Evolutionary conservation across 176 grass and related monocot species (phyloP).

Genomic region (Dendrocalamus sinicus): DNA sequence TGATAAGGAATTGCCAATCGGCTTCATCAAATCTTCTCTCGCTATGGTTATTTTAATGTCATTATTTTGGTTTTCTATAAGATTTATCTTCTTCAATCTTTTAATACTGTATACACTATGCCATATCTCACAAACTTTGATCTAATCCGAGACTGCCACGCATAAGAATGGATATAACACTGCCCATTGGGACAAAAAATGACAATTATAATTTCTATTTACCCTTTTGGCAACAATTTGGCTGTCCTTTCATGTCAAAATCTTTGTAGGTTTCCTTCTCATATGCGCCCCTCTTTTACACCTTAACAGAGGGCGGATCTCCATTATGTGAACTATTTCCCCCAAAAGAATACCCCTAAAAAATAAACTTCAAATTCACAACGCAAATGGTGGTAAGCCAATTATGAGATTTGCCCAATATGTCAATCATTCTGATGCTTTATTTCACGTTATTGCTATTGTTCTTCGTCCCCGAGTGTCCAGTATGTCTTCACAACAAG

Average conservation of each 20-base stretch:
- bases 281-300: background rate
- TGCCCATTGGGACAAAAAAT: background rate
- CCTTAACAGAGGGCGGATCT: slow-evolving; percentile 21
- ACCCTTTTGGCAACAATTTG: slow-evolving; percentile 19
- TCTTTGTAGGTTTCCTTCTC: background rate
- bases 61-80: too few relatives aligned
- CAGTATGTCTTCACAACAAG: slow-evolving; percentile 94
- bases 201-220: slow-evolving; percentile 40
- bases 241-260: slow-evolving; percentile 38
- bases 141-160: too few relatives aligned
- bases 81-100: too few relatives aligned
- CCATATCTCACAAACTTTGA: too few relatives aligned
- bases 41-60: too few relatives aligned
- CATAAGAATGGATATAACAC: background rate
- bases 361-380: slow-evolving; percentile 25
- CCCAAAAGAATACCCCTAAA: slow-evolving; percentile 34
- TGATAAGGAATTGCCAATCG: too few relatives aligned
- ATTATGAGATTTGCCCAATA: slow-evolving; percentile 35
- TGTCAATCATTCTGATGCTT: slow-evolving; percentile 35
- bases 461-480: slow-evolving; percentile 60
- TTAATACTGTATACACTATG: too few relatives aligned
- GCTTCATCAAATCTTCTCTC: too few relatives aligned
- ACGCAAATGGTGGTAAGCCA: slow-evolving; percentile 17
- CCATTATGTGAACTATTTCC: slow-evolving; percentile 37
- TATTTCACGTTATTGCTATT: slow-evolving; percentile 48